Evolutionary conservation across 768 basidiomycete species (phyloP), one percentile per base, ranked within the genome.

Genomic region (Suillus plorans): DNA sequence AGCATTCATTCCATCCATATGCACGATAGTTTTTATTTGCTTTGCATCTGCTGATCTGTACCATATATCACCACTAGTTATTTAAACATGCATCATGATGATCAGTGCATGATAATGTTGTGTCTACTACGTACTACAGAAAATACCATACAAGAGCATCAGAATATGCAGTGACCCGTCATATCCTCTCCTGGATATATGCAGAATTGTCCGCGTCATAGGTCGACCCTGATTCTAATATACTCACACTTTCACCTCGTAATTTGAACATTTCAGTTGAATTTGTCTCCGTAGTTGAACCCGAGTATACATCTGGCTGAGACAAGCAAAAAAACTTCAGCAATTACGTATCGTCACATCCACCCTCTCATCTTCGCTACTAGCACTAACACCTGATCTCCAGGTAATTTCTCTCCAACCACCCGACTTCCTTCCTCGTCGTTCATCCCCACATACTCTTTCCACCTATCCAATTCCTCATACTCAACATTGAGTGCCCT

Each of bases 401-500:
- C 52, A 14, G 65, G 65, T 10, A 66, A 66, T 9, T 77, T 71
- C 45, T 56, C 63, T 18, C 66, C 63, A 52, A 71, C 64, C 58
- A 61, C 50, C 3, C 57, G 58, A 49, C 65, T 68, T 20, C 81
- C 80, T 20, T 74, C 79, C 3, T 74, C 79, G 37, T 90, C 86
- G 52, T 86, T 85, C 78, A 90, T 76, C 44, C 85, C 86, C n/a
- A 83, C 81, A 61, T 81, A 88, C 59, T 85, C 84, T 74, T 85
- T 87, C 97, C 97, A 98, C 71, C 79, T 80, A 67, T 90, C 90
- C 53, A 99, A 78, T 44, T 89, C 90, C 8, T 86, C 85, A 70
- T 84, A 89, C 69, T 97, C 94, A 6, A 97, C 94, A 71, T 96
- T 95, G 60, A 99, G 81, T 34, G 94, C 95, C 56, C 88, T 82